phyloP scores from a whole-genome alignment of 2,329 filamentous ascomycete species.

The Orbilia brochopaga region DNA sequence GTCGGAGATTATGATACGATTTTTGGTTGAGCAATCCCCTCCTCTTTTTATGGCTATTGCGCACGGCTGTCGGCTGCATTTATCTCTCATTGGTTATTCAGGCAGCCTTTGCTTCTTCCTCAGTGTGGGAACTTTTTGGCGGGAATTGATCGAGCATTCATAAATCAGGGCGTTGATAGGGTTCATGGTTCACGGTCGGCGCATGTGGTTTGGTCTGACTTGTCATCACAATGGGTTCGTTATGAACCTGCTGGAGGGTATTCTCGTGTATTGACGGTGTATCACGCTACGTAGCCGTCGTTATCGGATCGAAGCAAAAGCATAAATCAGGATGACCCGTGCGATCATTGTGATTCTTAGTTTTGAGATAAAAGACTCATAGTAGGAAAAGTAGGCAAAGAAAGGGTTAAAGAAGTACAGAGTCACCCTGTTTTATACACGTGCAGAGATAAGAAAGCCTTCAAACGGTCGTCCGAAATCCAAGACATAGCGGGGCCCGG shows the following conservation, averaged over 20 bases:
- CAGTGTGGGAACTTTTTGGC: not conserved
- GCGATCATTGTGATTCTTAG: not conserved
- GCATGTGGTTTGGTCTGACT: not conserved
- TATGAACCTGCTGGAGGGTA: not conserved
- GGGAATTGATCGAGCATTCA: not conserved
- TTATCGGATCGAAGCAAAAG: too few species aligned
- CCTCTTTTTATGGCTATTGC: not conserved
- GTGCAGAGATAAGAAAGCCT: too few species aligned
- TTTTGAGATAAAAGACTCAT: not conserved
- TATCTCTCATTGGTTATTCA: not conserved
- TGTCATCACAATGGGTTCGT: not conserved
- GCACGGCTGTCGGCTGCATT: not conserved
- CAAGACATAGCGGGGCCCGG: not conserved
- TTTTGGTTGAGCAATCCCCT: constrained; percentile 23
- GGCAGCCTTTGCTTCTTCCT: not conserved
- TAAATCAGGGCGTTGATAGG: not conserved
- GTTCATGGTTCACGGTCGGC: not conserved
- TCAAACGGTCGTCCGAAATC: not conserved
- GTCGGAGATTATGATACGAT: constrained; percentile 46
- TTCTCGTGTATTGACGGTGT: not conserved
- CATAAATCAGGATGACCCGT: not conserved
- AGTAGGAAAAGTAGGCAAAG: too few species aligned
- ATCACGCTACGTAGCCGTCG: too few species aligned
- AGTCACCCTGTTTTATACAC: not conserved
- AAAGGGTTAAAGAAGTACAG: not conserved